A percentile compares a stretch with the other conserved stretches of the same genome.
Evolutionary conservation across 139 green algal genomes (phyloP).

Genomic region (Pseudopediastrum boryanum): DNA sequence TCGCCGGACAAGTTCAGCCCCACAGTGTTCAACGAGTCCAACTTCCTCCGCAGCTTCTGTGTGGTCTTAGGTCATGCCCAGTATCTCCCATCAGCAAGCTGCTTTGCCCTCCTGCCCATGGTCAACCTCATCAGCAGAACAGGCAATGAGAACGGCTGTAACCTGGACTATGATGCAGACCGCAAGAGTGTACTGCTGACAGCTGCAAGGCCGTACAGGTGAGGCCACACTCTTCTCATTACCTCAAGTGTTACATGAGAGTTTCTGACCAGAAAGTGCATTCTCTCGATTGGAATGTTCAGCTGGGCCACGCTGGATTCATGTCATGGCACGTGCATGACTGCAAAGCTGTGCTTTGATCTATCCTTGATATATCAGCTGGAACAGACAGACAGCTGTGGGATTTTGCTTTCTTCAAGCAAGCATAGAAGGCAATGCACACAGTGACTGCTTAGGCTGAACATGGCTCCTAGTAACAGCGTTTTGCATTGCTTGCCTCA

Average conservation of each 20-base stretch:
- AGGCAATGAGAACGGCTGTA: conserved; percentile 59
- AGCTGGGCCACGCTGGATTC: too few relatives aligned
- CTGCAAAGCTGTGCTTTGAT: too few relatives aligned
- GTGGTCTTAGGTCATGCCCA: conserved; percentile 78
- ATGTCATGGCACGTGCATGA: too few relatives aligned
- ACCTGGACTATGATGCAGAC: conserved; percentile 82
- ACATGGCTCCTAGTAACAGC: too few relatives aligned
- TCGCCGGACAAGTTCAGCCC: conserved; percentile 44
- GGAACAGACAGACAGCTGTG: too few relatives aligned
- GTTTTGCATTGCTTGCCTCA: too few relatives aligned
- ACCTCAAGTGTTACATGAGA: not conserved
- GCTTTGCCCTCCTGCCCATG: conserved; percentile 92
- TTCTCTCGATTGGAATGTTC: too few relatives aligned
- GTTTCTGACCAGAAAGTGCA: not conserved
- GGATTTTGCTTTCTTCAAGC: too few relatives aligned
- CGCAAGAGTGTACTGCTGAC: conserved; percentile 63
- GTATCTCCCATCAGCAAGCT: conserved; percentile 86
- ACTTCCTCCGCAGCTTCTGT: conserved; percentile 80
- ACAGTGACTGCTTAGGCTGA: too few relatives aligned
- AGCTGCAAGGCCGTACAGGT: conserved; percentile 57
- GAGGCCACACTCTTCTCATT: not conserved
- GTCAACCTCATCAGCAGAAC: conserved; percentile 52
- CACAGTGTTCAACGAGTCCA: conserved; percentile 54
- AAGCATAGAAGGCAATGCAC: too few relatives aligned
- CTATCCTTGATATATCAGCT: too few relatives aligned